These are phyloP conservation scores for Trichothecium roseum DNA, from an alignment of 2,329 filamentous ascomycete species.

Conservation along the genomic window DNA sequence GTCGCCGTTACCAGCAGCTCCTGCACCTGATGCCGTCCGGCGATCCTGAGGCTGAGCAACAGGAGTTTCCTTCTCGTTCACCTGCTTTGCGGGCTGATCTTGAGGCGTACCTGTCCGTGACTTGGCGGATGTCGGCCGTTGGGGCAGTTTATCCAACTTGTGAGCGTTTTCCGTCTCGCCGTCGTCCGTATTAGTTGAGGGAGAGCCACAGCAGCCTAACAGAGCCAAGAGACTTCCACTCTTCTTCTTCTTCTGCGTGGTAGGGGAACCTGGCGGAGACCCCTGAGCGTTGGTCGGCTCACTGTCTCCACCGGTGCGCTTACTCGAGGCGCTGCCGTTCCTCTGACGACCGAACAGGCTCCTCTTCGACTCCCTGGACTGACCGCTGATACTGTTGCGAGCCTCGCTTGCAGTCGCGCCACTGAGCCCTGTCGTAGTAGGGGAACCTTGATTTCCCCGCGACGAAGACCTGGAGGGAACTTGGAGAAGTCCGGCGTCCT, in stretches of 20 bases:
- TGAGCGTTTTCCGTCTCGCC: conserved; percentile 42
- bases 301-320: conserved; percentile 44
- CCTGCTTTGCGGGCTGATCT: conserved; percentile 33
- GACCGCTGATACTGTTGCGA: conserved; percentile 51
- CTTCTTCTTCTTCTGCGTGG: conserved; percentile 40
- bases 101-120: conserved; percentile 41
- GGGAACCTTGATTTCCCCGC: conserved; percentile 46
- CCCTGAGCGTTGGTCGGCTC: conserved; percentile 38
- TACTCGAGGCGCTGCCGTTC: conserved; percentile 60
- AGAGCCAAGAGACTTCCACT: conserved; percentile 46
- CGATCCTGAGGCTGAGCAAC: conserved; percentile 28
- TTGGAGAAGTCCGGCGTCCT: conserved; percentile 41
- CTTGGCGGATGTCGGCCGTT: conserved; percentile 43
- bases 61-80: conserved; percentile 41
- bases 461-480: conserved; percentile 54
- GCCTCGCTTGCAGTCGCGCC: conserved; percentile 49
- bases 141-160: conserved; percentile 47
- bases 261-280: conserved; percentile 42
- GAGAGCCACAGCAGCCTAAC: conserved; percentile 56
- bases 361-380: conserved; percentile 56
- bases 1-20: conserved; percentile 5
- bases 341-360: conserved; percentile 52
- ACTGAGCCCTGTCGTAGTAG: conserved; percentile 49
- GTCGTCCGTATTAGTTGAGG: conserved; percentile 43
- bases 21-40: conserved; percentile 29